Base-by-base conservation (phyloP, 2,329 filamentous ascomycete genomes). In the Alternaria infectoria region DNA sequence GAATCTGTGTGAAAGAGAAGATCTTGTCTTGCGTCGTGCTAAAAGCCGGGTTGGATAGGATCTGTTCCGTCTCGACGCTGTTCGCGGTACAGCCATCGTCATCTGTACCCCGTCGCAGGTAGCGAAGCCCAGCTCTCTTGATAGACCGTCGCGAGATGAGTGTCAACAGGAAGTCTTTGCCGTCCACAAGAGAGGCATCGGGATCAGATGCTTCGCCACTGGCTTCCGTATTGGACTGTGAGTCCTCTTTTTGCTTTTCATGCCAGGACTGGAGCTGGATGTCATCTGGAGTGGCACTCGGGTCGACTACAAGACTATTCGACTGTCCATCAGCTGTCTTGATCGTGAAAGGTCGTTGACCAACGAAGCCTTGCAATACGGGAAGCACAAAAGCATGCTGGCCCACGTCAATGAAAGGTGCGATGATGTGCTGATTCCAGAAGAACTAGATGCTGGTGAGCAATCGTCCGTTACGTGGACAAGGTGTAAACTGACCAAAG, bases 31-130 rank as follows among this genome's bases (percentile, higher is more conserved):
- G 78, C 12, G 85, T 81, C 0, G 85, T 76, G 17, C 89, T 85
- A 89, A 91, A 94, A 1, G 85, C 84, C 2, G 89, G 83, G 0
- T 87, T 86, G 0, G 93, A 96, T 3, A 99, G 84, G 10, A 99
- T 91, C 79, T 99, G 96, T 77, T 99, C 96, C 0, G 95, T 97
- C 81, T 99, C 96, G 19, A 98, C 95, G 26, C 86, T 90, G 74
- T 99, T 99, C 17, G 96, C 96, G 5, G 91, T 89, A 71, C 92
- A 90, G 0, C 96, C 96, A 62, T 94, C 89, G 62, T 98, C 93
- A 70, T 99, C 93, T 21, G 97, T 88, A 7, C 96, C 96, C 25
- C 96, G 90, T 10, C 96, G 90, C 4, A 97, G 85, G 80, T 99
- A 99, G 57, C 96, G 89, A 26, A 98, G 82, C 3, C 96, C 96